Conservation (phyloP, 768 basidiomycete species). For the Kwoniella sp. region DNA sequence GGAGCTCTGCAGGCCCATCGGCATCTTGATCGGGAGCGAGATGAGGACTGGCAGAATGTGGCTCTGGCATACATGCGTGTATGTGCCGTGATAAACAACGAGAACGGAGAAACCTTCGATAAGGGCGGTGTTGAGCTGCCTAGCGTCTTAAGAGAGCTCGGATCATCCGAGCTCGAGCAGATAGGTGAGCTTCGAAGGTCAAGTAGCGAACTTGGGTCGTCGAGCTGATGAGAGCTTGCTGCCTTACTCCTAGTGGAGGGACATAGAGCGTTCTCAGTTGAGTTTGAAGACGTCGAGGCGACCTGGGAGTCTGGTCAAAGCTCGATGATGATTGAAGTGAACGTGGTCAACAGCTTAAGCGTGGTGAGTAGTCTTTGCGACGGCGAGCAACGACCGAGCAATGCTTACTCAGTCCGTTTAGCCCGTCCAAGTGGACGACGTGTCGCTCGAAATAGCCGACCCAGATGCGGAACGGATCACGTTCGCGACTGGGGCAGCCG, state of each 20-base stretch:
- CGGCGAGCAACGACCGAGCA: not conserved
- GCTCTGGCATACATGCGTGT: constrained; percentile 73
- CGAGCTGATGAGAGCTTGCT: too few relatives aligned
- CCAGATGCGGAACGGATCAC: constrained; percentile 50
- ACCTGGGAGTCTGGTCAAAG: constrained; percentile 61
- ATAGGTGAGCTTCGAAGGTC: too few relatives aligned
- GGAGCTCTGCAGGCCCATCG: constrained; percentile 67
- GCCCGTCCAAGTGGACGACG: constrained; percentile 58
- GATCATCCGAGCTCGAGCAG: too few relatives aligned
- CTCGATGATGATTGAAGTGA: constrained; percentile 61
- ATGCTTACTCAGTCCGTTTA: constrained; percentile 51
- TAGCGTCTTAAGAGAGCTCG: too few relatives aligned
- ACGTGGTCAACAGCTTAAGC: constrained; percentile 64
- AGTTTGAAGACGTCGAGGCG: constrained; percentile 54
- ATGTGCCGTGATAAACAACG: constrained; percentile 24
- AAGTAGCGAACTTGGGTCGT: too few relatives aligned
- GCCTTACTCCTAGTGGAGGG: constrained; percentile 19
- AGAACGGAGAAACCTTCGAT: too few relatives aligned
- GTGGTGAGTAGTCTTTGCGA: constrained; percentile 60
- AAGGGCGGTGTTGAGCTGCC: too few relatives aligned
- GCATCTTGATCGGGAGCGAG: constrained; percentile 58
- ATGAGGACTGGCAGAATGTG: constrained; percentile 75
- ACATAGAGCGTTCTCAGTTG: constrained; percentile 16
- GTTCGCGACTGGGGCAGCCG: constrained; percentile 55
- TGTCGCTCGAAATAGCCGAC: constrained; percentile 2